Evolutionary conservation across 2,329 filamentous ascomycete species (phyloP), one percentile per base, ranked within the genome.

Genomic region (Teratosphaeria zuluensis): DNA sequence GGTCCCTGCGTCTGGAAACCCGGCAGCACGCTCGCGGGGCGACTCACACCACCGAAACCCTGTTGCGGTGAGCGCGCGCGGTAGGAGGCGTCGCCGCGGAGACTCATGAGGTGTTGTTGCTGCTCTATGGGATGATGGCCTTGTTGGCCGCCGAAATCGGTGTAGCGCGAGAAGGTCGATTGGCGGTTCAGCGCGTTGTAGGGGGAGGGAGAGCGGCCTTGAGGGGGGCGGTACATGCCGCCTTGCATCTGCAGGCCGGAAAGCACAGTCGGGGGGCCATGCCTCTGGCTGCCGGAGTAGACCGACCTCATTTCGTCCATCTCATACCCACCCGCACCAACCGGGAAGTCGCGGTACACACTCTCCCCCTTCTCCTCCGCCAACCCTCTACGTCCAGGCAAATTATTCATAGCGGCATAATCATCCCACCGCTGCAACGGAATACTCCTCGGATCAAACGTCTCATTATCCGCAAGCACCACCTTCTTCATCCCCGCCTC

Each of bases 261-360:
- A 60, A 96, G 81, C 63, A 97, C 87, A 1, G 92, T 96, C 7
- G 90, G 87, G 4, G 90, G 81, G 73, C 92, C 78, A 19, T 19
- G n/a, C 42, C 42, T 16, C 81, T 92, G 87, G 61, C 92, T 89
- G 0, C 91, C 95, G 4, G 92, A 96, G 78, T 97, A 97, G 60
- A 95, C 86, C 0, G 91, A 96, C 73, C 90, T 92, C 81, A 97
- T 95, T 73, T 99, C 94, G 72, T 99, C 95, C 87, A 97, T 92
- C 75, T 99, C 94, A 69, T 91, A 95, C n/a, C 76, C 78, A 19
- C 31, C 12, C 11, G 31, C 6, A 63, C 53, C 68, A 16, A 19
- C 16, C n/a, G 42, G 16, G 6, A 48, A 7, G 33, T 68, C 65
- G 16, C 67, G 61, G 56, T 68, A 58, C 53, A 59, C 48, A 12